Conservation (phyloP, 1,284 basidiomycete species). For the Apiotrichum sp. region DNA sequence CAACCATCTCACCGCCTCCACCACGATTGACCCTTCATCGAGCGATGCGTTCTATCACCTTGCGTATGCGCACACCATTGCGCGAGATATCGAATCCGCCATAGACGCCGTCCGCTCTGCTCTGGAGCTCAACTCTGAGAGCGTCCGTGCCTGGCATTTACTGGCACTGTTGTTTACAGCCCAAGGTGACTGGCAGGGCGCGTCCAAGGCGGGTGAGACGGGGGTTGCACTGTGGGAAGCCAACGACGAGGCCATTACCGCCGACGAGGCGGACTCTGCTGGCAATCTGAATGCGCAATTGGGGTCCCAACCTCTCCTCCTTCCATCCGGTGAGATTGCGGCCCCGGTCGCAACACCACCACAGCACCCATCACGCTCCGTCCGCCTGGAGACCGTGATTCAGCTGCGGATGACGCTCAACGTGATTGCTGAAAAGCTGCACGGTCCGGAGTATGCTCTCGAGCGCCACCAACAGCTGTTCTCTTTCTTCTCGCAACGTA, state of each 20-base stretch:
- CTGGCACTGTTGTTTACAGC: conserved; percentile 76
- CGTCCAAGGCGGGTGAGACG: conserved; percentile 68
- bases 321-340: not conserved
- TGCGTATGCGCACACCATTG: conserved; percentile 67
- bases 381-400: conserved; percentile 58
- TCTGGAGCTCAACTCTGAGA: conserved; percentile 65
- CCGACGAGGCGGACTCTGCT: conserved; percentile 10
- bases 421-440: conserved; percentile 71
- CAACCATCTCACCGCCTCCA: conserved; percentile 55
- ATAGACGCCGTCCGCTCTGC: conserved; percentile 64
- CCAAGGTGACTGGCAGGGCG: conserved; percentile 72
- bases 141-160: conserved; percentile 85
- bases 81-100: conserved; percentile 65
- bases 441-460: conserved; percentile 79
- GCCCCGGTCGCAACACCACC: not conserved
- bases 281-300: conserved; percentile 22
- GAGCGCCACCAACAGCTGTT: conserved; percentile 80
- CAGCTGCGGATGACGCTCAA: conserved; percentile 84
- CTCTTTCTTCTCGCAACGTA: conserved; percentile 57
- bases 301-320: conserved; percentile 2
- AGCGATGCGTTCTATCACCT: conserved; percentile 67
- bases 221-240: conserved; percentile 55
- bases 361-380: not conserved
- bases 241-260: conserved; percentile 38
- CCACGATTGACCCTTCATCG: conserved; percentile 56